Conservation (phyloP, 1,139 yeast species). For the Pichiaceae sp. region DNA sequence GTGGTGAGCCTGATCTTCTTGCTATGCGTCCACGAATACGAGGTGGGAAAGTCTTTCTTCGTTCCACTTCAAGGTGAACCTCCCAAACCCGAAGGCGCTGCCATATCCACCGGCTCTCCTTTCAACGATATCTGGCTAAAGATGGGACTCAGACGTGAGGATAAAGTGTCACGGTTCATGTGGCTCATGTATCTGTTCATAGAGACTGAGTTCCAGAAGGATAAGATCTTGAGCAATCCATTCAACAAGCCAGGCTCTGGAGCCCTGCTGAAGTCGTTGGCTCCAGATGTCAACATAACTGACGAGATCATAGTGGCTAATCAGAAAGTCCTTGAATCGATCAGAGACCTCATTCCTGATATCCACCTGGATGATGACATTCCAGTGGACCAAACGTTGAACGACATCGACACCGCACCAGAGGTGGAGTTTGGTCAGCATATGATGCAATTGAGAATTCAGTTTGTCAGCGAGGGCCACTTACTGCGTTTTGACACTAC, state of each 20-base stretch:
- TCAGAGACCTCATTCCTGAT: constrained; percentile 33
- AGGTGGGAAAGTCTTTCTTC: constrained; percentile 20
- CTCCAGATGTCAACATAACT: constrained; percentile 10
- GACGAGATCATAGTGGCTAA: constrained; percentile 12
- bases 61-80: constrained; percentile 4
- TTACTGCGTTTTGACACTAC: background rate
- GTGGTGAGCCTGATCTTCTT: constrained; percentile 71
- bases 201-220: constrained; percentile 58
- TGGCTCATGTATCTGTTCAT: constrained; percentile 80
- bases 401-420: constrained; percentile 51
- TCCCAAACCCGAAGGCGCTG: constrained; percentile 4
- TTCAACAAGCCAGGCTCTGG: constrained; percentile 28
- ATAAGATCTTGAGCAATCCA: constrained; percentile 51
- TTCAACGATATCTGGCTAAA: constrained; percentile 25
- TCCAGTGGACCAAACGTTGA: constrained; percentile 9
- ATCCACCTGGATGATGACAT: constrained; percentile 31
- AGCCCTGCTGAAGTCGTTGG: constrained; percentile 3
- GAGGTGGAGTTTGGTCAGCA: constrained; percentile 66
- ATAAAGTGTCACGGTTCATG: constrained; percentile 64
- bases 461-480: constrained; percentile 16
- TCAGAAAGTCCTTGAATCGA: constrained; percentile 11
- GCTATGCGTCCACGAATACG: constrained; percentile 51
- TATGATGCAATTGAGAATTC: constrained; percentile 53
- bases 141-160: constrained; percentile 39
- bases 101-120: constrained; percentile 22